Conservation (phyloP, 2,329 filamentous ascomycete genomes). For the Stagonosporopsis tanaceti region DNA sequence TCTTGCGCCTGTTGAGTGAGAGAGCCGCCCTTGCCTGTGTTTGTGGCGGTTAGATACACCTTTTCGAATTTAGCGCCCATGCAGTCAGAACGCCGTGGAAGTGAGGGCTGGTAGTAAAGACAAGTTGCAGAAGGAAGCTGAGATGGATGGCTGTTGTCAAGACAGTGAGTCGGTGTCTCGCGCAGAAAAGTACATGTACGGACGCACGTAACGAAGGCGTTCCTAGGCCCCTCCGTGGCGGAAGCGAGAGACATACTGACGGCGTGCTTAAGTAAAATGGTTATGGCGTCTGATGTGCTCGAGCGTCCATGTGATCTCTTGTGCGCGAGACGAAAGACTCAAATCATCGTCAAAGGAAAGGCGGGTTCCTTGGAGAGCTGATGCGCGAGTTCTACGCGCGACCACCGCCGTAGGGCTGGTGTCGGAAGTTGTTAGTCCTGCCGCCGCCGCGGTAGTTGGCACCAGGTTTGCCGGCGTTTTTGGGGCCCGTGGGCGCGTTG, state of each 20-base stretch:
- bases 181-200: not conserved
- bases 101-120: not conserved
- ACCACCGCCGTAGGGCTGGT: slow-evolving; percentile 44
- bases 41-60: slow-evolving; percentile 4
- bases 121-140: slow-evolving; percentile 3
- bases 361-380: not conserved
- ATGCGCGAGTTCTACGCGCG: slow-evolving; percentile 21
- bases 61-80: slow-evolving; percentile 3
- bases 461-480: slow-evolving; percentile 90
- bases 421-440: slow-evolving; percentile 38
- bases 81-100: not conserved
- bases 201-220: slow-evolving; percentile 2
- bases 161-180: not conserved
- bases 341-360: not conserved
- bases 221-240: not conserved
- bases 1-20: not conserved
- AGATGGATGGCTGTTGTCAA: not conserved
- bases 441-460: slow-evolving; percentile 94
- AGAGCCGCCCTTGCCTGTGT: not conserved
- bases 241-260: not conserved
- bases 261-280: not conserved
- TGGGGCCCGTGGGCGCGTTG: slow-evolving; percentile 91
- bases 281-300: not conserved
- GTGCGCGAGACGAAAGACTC: not conserved
- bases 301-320: not conserved